Evolutionary conservation across 306 rosid species (phyloP), one percentile per base, ranked within the genome.

Genomic region (Vicia faba): DNA sequence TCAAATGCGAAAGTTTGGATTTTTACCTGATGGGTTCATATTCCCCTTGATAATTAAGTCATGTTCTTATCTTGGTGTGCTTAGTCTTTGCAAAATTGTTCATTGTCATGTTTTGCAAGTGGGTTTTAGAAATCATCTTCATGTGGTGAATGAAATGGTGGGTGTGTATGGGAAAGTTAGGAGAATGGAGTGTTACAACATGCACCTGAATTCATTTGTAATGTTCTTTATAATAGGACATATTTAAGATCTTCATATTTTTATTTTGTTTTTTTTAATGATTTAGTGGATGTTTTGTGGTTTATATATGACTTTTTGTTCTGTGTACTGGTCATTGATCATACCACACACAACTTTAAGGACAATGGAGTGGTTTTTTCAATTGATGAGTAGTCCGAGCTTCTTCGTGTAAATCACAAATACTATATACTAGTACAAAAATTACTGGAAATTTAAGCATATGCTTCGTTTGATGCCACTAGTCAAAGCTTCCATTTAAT

Each of bases 11-110:
- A 83, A 74, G 31, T 74, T 85, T 61, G 85, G 98, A 38, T 76
- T 87, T 80, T 83, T 64, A 50, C 85, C 85, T 23, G 98, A 89
- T 69, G 89, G 95, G 28, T 87, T 89, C 78, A 87, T 95, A 19
- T 75, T 89, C 25, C 95, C 97, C 11, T 50, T 89, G 79, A 62
- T 85, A 67, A 64, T 87, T 41, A 79, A 80, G 63, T 29, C 92
- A 28, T 85, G 88, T 36, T 46, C 86, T 11, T 26, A 57, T 73
- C 13, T 80, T 26, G 76, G 80, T 36, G 9, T 9, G 31, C 45
- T 61, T 19, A 36, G 20, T 31, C 62, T 85, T 50, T 82, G 87
- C 68, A 85, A 36, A 69, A 76, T 40, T 78, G 72, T 85, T 19
- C 97, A 87, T 72, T 28, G 82, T 49, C 92, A 82, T 62, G n/a